Percentiles rank a stretch among this genome's conserved stretches.
These are phyloP conservation scores for Corymbia calophylla DNA, from an alignment of 441 rosid species.

Conservation along the genomic window DNA sequence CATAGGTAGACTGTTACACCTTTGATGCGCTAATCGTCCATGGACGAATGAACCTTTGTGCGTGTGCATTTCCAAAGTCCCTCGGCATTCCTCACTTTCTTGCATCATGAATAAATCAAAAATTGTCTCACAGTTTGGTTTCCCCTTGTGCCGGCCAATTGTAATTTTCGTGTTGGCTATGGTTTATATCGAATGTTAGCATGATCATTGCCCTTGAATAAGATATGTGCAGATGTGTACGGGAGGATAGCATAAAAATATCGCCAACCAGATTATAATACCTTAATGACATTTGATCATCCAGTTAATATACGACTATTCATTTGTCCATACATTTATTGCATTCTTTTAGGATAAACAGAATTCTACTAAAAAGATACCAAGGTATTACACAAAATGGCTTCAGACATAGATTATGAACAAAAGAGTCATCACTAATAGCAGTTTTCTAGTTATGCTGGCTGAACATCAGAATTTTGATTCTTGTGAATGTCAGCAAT, in stretches of 20 bases:
- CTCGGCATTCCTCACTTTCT: neutral
- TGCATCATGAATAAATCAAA: neutral
- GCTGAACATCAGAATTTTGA: neutral
- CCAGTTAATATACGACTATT: neutral
- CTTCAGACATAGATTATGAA: neutral
- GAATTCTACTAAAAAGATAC: neutral
- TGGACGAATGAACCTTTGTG: neutral
- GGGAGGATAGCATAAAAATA: neutral
- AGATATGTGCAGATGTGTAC: neutral
- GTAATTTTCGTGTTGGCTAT: neutral
- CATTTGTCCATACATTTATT: neutral
- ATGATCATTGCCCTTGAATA: neutral
- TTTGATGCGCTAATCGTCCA: neutral
- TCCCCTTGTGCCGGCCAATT: neutral
- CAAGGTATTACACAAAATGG: neutral
- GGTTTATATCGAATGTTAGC: neutral
- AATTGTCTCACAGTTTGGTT: neutral
- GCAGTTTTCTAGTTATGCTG: neutral
- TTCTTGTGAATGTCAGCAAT: neutral
- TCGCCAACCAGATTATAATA: neutral
- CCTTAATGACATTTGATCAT: neutral
- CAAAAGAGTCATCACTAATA: neutral
- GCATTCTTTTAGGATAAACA: neutral
- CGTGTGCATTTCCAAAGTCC: neutral
- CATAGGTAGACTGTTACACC: neutral